These are phyloP conservation scores for Lachnellula subtilissima DNA, from an alignment of 2,329 filamentous ascomycete species.

Conservation along the genomic window DNA sequence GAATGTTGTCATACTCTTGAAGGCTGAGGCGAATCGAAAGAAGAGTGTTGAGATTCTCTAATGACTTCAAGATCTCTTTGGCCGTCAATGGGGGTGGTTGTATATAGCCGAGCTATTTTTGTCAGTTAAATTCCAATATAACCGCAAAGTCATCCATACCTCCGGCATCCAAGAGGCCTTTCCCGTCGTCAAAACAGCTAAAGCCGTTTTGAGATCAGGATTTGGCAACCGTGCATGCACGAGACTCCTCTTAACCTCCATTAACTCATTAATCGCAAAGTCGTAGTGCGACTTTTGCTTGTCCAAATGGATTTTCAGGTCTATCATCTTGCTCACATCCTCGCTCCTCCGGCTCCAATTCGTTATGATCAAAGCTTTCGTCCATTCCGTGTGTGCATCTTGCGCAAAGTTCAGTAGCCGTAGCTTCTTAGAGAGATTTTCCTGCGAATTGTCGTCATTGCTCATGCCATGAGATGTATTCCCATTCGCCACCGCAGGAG, in stretches of 20 bases:
- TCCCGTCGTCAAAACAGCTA: constrained; percentile 77
- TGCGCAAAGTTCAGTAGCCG: constrained; percentile 73
- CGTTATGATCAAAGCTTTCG: constrained; percentile 84
- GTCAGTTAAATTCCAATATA: constrained; percentile 10
- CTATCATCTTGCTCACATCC: constrained; percentile 81
- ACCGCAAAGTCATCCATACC: constrained; percentile 41
- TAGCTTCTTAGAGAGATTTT: constrained; percentile 73
- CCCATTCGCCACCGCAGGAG: constrained; percentile 48
- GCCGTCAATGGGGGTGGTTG: constrained; percentile 65
- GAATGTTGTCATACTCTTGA: constrained; percentile 72
- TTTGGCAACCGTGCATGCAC: constrained; percentile 72
- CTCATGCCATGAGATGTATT: constrained; percentile 38
- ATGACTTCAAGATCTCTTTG: constrained; percentile 66
- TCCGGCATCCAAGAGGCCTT: constrained; percentile 75
- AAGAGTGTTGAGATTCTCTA: constrained; percentile 78
- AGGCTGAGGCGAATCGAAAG: constrained; percentile 80
- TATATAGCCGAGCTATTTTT: constrained; percentile 65
- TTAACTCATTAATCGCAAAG: constrained; percentile 56
- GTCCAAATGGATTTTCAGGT: constrained; percentile 72
- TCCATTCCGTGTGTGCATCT: constrained; percentile 77
- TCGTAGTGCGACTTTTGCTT: constrained; percentile 57
- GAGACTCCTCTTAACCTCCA: constrained; percentile 69
- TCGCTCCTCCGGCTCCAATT: constrained; percentile 81
- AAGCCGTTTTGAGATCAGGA: constrained; percentile 84
- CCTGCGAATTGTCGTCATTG: constrained; percentile 52